Evolutionary conservation across 768 basidiomycete genomes (phyloP).

Genomic region (Pholiota molesta): DNA sequence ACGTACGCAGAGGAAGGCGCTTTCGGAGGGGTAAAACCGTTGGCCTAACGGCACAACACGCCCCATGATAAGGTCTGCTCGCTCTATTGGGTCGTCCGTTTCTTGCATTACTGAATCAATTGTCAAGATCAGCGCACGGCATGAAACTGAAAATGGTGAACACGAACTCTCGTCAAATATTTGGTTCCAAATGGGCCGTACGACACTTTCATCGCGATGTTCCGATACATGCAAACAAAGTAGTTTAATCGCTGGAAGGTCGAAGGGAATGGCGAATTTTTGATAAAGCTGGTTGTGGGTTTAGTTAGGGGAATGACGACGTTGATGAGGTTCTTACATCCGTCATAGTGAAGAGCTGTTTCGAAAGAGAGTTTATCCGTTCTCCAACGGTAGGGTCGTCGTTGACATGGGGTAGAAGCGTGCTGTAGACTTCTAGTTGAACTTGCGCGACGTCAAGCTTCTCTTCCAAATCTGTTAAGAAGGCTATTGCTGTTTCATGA

Average conservation of each 20-base stretch:
- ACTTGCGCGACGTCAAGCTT: slow-evolving; percentile 97
- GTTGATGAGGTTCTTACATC: slow-evolving; percentile 58
- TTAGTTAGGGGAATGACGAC: slow-evolving; percentile 13
- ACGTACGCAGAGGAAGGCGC: slow-evolving; percentile 84
- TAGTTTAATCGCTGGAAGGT: slow-evolving; percentile 81
- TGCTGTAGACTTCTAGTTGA: slow-evolving; percentile 87
- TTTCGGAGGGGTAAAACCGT: slow-evolving; percentile 89
- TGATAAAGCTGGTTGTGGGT: slow-evolving; percentile 69
- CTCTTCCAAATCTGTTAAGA: slow-evolving; percentile 94
- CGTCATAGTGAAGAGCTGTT: slow-evolving; percentile 74
- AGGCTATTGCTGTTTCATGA: slow-evolving; percentile 91
- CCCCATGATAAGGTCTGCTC: slow-evolving; percentile 63
- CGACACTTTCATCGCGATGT: slow-evolving; percentile 82
- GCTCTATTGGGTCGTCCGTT: slow-evolving; percentile 54
- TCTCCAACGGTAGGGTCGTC: slow-evolving; percentile 66
- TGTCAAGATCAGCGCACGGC: slow-evolving; percentile 2
- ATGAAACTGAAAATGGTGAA: slow-evolving; percentile 1
- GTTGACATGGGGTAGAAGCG: slow-evolving; percentile 59
- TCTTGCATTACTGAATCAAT: slow-evolving; percentile 52
- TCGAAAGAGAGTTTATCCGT: slow-evolving; percentile 60
- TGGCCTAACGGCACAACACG: slow-evolving; percentile 76
- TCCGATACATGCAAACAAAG: slow-evolving; percentile 93
- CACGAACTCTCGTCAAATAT: slow-evolving; percentile 79
- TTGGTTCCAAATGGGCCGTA: slow-evolving; percentile 86
- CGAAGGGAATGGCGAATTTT: slow-evolving; percentile 85